Base-by-base conservation (phyloP, 345 rosid species). In the Atalantia buxifolia region DNA sequence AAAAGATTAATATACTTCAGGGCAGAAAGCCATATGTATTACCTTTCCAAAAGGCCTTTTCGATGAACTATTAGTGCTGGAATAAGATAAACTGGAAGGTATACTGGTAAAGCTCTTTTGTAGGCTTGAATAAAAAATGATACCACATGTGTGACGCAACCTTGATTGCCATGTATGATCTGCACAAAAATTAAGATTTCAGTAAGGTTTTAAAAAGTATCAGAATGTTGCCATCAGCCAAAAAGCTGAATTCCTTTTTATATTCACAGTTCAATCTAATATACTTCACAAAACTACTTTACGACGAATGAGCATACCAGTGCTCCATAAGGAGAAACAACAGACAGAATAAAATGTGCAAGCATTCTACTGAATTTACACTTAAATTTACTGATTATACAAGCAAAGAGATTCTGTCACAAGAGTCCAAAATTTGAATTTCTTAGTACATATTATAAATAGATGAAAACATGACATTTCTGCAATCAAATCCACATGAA, bases 31-130 rank as follows among this genome's bases (percentile, higher is more conserved):
- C 36, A 56, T 56, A 40, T 24, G 6, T 19, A 22, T 71, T 86
- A 95, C 99, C 94, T 91, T 89, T 91, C 86, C 55, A 81, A 69
- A 68, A 95, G 97, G 75, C 86, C 97, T 80, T 88, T 85, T 31
- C 99, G 98, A 88, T 95, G 99, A 78, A 95, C 96, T 79, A 95
- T 91, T 59, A 95, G 77, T 33, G 99, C 98, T 60, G 99, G 97
- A 77, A 95, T 69, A 75, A 95, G 81, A 88, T 95, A 95, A 25
- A 95, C 99, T 59, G 98, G 99, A 72, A 95, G 88, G 83, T 95
- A 95, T 9, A 95, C 96, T 6, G 96, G 97, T 70, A 95, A 68
- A 12, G 99, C 96, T 85, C 99, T 91, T 85, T 83, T 89, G 82
- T 92, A 93, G 69, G 94, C 96, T 88, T 95, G 83, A 84, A 88